Evolutionary conservation across 345 rosid species (phyloP), one percentile per base, ranked within the genome.

Genomic region (Aquilaria sinensis): DNA sequence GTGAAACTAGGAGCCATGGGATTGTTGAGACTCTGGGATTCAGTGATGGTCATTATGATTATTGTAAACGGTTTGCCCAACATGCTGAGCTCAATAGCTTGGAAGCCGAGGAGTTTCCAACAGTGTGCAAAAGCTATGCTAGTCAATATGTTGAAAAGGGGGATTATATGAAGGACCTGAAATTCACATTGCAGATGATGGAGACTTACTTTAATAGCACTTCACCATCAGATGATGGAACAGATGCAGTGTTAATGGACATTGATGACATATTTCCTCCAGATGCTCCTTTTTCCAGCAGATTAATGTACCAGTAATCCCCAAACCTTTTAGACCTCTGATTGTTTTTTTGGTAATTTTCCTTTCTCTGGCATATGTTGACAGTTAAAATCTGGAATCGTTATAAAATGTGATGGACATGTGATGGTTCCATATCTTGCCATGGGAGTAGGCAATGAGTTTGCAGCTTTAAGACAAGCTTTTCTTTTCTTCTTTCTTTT

Each of bases 81-180:
- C 88, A 92, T 49, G 83, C 90, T 0, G 80, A 84, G 68, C 80
- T 89, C 75, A 92, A 87, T 68, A 61, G 68, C 58, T 70, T 82
- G 64, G 73, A 67, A 63, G 67, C 64, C n/a, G 46, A 56, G 29
- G 72, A 84, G 51, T 73, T 82, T 63, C 93, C 92, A 68, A 51
- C 80, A 53, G 49, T 76, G 56, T 92, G 96, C 57, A 69, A 59
- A 63, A 77, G 59, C 73, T 75, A 83, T 58, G 84, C 80, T 66
- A 55, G 64, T 57, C 77, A 49, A 47, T 78, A 75, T 57, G 67
- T 81, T 57, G 73, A 58, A 65, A 78, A 69, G 60, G 86, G 89
- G 62, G 72, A 64, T 31, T 85, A 78, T 60, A 72, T 72, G 66
- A 80, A 68, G 72, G 95, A 92, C 64, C 63, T 89, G 6, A 85